Base-by-base conservation (phyloP, 2,329 filamentous ascomycete species). In the Trichoderma simmonsii region DNA sequence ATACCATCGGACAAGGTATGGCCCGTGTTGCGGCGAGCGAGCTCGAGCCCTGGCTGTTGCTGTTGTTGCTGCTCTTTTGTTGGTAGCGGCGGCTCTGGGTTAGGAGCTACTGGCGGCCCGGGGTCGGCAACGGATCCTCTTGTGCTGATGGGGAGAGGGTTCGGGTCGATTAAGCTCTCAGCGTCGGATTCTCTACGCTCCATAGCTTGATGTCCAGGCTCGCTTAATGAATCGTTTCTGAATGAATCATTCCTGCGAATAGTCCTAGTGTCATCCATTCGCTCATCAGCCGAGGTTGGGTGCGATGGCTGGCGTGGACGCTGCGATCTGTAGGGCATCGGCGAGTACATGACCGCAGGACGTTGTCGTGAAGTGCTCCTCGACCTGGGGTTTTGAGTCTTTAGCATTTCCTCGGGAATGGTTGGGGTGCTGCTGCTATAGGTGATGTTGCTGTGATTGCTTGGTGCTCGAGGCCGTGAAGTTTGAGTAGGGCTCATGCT, bases 391-490 rank as follows among this genome's bases (percentile, higher is more conserved):
- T 66, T 24, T 36, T 54, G 64, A 8, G 32, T n/a, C 18, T 24
- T 64, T n/a, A 57, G 32, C 34, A 59, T 69, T 28, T 75, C 72
- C 14, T 76, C 75, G 12, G 72, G 72, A 51, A 76, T 74, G 3
- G 74, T 72, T 15, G 72, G 71, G 11, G 64, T 69, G 60, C 60
- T 65, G 21, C 51, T 60, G 61, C 60, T 64, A 12, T 70, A 70
- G 11, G 39, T 62, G 15, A 56, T 59, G 30, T 24, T 28, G 51
- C 51, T 70, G 30, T 60, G 56, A 57, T 34, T 70, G n/a, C 73
- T 75, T 5, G 71, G 56, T 24, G 64, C 57, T 48, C 70, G 70
- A 24, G 73, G 57, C 18, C 73, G 56, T 8, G 57, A 65, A n/a
- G 51, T 56, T 59, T 70, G 69, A 14, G 71, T 71, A 14, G 69